Evolutionary conservation across 225 moss, liverwort and hornwort genomes (phyloP), one percentile per base, ranked within the genome.

Genomic region (Anthoceros angustus): DNA sequence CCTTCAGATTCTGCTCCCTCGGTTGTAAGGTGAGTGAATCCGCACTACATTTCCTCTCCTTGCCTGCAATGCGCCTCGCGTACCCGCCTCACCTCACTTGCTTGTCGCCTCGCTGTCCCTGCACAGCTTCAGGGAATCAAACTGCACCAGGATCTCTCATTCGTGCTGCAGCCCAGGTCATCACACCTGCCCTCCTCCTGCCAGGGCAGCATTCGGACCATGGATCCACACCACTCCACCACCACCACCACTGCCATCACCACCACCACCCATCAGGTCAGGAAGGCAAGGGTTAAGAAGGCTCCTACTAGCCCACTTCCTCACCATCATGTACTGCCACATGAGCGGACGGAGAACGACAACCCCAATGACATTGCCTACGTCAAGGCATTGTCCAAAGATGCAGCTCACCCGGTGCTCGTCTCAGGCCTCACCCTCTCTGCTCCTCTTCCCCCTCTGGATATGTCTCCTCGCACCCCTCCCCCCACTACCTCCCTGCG

Each of bases 1-100:
- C 83, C 50, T 92, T 87, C 64, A 92, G 98, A 67, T 98, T 89
- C 79, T 98, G 98, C 67, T 98, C 98, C 63, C 84, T 98, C 73
- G 98, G 92, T 38, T 98, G 98, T 68, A 98, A 98, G 92, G 98
- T 98, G 72, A 48, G 12, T 4, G 40, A 23, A 12, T 42, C 3
- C 25, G 18, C 23, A n/a, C 23, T 23, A 10, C 32, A 25, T 40
- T 40, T 60, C 23, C 21, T 42, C 67, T 45, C 67, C 20, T 48
- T 67, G 20, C 6, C 68, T 46, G 23, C 32, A 39, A 23, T 49
- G 42, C 10, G 4, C 16, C 16, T 1, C 66, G 25, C 24, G 45
- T 63, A 63, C 15, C 23, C 45, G n/a, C 64, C 20, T 38, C 38
- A 38, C 39, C 10, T 38, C 40, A 26, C 40, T 3, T 6, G 39